phyloP scores from a whole-genome alignment of 306 rosid genomes.

The Begonia fuchsioides region DNA sequence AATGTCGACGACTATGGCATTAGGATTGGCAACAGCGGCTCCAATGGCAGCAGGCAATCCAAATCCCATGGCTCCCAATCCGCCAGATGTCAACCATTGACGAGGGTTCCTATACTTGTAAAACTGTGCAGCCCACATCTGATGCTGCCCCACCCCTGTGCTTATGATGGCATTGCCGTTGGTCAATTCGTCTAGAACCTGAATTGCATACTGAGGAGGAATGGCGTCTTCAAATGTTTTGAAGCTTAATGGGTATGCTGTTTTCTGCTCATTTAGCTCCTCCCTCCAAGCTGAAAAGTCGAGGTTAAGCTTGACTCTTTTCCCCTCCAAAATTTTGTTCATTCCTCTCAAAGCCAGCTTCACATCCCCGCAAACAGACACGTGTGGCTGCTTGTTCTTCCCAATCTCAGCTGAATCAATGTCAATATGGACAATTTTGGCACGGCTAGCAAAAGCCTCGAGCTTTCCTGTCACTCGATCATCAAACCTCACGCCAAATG shows the following conservation, averaged over 20 bases:
- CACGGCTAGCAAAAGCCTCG: conserved; percentile 75
- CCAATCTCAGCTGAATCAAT: conserved; percentile 91
- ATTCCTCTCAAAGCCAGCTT: conserved; percentile 57
- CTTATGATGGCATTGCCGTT: conserved; percentile 62
- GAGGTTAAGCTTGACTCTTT: conserved; percentile 15
- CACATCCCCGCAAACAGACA: conserved; percentile 61
- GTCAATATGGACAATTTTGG: conserved; percentile 83
- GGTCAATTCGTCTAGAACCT: conserved; percentile 74
- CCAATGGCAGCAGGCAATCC: conserved; percentile 88
- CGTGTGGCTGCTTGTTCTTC: conserved; percentile 82
- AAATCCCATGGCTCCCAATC: conserved; percentile 93
- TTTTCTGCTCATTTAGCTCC: conserved; percentile 58
- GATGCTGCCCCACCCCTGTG: conserved; percentile 87
- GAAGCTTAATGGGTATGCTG: conserved; percentile 43
- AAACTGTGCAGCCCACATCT: conserved; percentile 34
- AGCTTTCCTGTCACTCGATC: conserved; percentile 87
- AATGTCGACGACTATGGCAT: conserved; percentile 50
- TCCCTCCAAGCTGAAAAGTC: conserved; percentile 56
- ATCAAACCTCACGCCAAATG: conserved; percentile 42
- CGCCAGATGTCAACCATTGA: conserved; percentile 76
- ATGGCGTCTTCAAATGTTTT: conserved; percentile 58
- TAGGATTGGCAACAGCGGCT: conserved; percentile 77
- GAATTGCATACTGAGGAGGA: conserved; percentile 74
- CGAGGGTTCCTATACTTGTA: conserved; percentile 66
- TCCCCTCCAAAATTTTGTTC: conserved; percentile 38